Base-by-base conservation (phyloP, 2,329 filamentous ascomycete species). In the Phyllosticta citriasiana region DNA sequence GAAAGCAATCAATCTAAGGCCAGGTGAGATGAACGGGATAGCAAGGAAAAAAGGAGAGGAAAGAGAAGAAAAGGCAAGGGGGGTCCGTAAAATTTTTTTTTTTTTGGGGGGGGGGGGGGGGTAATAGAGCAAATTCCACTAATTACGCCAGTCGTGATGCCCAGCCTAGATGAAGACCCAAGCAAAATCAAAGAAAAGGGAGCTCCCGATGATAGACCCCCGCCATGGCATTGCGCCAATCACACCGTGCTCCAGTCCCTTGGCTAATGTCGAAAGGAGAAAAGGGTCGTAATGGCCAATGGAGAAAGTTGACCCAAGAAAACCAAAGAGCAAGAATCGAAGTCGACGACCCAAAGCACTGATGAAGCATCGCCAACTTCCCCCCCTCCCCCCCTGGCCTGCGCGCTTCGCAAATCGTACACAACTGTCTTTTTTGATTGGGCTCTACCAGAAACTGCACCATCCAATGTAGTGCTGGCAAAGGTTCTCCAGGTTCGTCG, bases 381-480 rank as follows among this genome's bases (percentile, higher is more conserved):
- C 40, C 3, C 3, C 6, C 16, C 40, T n/a, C 40, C 33, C 33
- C 3, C 10, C 33, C 10, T 40, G 16, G 16, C 40, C 40, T 7
- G 4, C 40, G 3, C 12, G n/a, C 40, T 47, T 47, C n/a, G 40
- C 40, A 47, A n/a, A 7, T n/a, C 16, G 40, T 47, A 40, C 40
- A 47, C 16, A 47, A 47, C 40, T 6, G 7, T 47, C n/a, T n/a
- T 47, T 47, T 47, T 47, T 47, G 10, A 10, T 40, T 4, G 16
- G 16, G 14, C 14, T 6, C 55, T 60, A 97, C 93, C 93, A 97
- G 82, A 97, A 97, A 76, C 90, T 95, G 77, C 93, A 97, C 93
- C 93, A 97, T 65, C 94, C 94, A 68, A 97, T 96, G 74, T 97
- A 99, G 78, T 97, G 94, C 80, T 97, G 94, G 73, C 94, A 99